phyloP scores from a whole-genome alignment of 177 flowering plant species.

The Vitis hybrid region DNA sequence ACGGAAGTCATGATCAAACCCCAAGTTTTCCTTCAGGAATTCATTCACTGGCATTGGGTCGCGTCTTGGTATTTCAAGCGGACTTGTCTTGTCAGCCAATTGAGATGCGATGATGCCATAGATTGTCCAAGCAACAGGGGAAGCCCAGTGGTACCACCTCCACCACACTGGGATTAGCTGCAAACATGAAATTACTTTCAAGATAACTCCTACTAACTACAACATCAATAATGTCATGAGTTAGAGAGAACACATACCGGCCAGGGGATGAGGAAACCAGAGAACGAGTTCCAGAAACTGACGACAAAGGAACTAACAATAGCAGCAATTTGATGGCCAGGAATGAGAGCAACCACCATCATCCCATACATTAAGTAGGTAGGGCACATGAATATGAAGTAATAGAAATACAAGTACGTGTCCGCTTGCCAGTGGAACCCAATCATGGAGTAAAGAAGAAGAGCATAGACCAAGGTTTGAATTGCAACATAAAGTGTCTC shows the following conservation, averaged over 20 bases:
- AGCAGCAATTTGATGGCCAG: slow-evolving; percentile 53
- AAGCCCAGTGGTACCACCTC: slow-evolving; percentile 92
- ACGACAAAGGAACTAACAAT: slow-evolving; percentile 57
- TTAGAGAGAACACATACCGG: slow-evolving; percentile 27
- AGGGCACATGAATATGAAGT: slow-evolving; percentile 54
- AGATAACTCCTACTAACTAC: too few species aligned
- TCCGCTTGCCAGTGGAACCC: slow-evolving; percentile 47
- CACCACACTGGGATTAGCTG: slow-evolving; percentile 88
- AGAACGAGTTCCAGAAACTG: slow-evolving; percentile 64
- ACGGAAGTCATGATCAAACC: slow-evolving; percentile 58
- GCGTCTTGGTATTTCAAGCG: slow-evolving; percentile 31
- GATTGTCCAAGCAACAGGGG: slow-evolving; percentile 80
- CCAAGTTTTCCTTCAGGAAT: slow-evolving; percentile 41
- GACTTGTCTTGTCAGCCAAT: slow-evolving; percentile 39
- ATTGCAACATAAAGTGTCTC: slow-evolving; percentile 51
- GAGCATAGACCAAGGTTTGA: slow-evolving; percentile 46
- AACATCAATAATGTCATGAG: too few species aligned
- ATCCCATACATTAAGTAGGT: slow-evolving; percentile 60
- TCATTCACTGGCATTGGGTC: slow-evolving; percentile 20
- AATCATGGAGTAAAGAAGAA: slow-evolving; percentile 65
- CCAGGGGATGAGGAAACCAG: slow-evolving; percentile 59
- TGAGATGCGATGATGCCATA: slow-evolving; percentile 74
- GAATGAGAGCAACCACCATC: slow-evolving; percentile 71
- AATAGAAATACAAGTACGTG: slow-evolving; percentile 55
- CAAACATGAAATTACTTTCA: slow-evolving; percentile 5